Base-by-base conservation (phyloP, 1,284 basidiomycete genomes). In the Cryptococcus jaspeensis region DNA sequence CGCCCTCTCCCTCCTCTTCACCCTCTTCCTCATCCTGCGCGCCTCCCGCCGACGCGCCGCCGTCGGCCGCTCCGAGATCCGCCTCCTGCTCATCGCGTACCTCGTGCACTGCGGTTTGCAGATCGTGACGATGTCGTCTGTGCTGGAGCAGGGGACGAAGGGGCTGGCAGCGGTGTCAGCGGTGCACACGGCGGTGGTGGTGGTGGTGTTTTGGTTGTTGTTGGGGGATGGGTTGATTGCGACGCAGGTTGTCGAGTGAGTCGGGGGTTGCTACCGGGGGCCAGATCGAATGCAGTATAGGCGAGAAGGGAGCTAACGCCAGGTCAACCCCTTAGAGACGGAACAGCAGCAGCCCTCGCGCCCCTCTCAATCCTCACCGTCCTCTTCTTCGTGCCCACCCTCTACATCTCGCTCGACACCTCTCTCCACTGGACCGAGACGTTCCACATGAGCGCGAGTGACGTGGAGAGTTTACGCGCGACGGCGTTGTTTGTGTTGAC, bases 371-470 rank as follows among this genome's bases (percentile, higher is more conserved):
- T 87, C 52, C 74, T 90, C 63, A 66, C 82, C 0, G 15, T 85
- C 39, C 79, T 84, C 15, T 83, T 90, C 67, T 88, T 92, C 70
- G 83, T 78, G 1, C 82, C 83, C 3, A 88, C 88, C 1, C 81
- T 83, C 2, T 93, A 92, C 72, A 85, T 93, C 66, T 82, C 87
- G 0, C 82, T 92, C 55, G 91, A 93, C 66, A 83, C 87, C 41
- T 87, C 81, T 0, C 79, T 92, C 12, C 76, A 81, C 16, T 81
- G 89, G 62, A 88, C 87, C 0, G 55, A 65, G 3, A 74, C 80
- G 3, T 84, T 92, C 54, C 81, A 84, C 1, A 83, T 83, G 36
- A 18, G 25, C 7, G 53, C 52, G 1, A 50, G 37, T 0, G 52
- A 62, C 11, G 52, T 83, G 1, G 57, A 76, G 18, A 69, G 81